Base-by-base conservation (phyloP, 2,329 filamentous ascomycete species). In the Hypoxylon sp. region DNA sequence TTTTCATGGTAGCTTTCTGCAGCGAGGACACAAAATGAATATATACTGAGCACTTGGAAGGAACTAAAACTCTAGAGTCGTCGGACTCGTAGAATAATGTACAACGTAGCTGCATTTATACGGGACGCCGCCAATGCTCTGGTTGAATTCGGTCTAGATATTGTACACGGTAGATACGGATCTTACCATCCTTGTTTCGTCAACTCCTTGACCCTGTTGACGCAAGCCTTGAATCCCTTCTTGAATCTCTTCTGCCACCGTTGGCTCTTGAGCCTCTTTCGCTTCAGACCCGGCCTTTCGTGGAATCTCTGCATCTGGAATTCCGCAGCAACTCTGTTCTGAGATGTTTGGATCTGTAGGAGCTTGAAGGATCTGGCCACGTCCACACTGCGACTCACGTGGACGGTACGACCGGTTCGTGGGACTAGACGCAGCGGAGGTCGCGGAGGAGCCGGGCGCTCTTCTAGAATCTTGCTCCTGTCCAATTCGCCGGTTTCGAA, bases 141-240 rank as follows among this genome's bases (percentile, higher is more conserved):
- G 48, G 28, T 51, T 48, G 46, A 46, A 51, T 30, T 38, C 45
- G 55, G 62, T 41, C 19, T 56, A 21, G 51, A 50, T 60, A 65
- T 61, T 68, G 65, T 72, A 73, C 70, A 73, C 17, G 43, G 53
- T 32, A 43, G 38, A 55, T 46, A 28, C 2, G 30, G 13, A 51
- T 48, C 51, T 75, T 81, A 97, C 93, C 93, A 96, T 2, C 93
- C 93, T 80, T 96, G 92, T 76, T 83, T 87, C 73, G 87, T 91
- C 81, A 97, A 83, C 77, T 92, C 86, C 75, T 86, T 82, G 5
- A 93, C 92, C 71, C 92, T 84, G 43, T 74, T 77, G 6, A 93
- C 86, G 10, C 89, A 87, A 4, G 85, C 85, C 78, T 83, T 85
- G 80, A 96, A 94, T 3, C 89, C 90, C 32, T 79, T 78, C 83